Evolutionary conservation across 1,284 basidiomycete species (phyloP), one percentile per base, ranked within the genome.

Genomic region (Ustilago cynodontis): DNA sequence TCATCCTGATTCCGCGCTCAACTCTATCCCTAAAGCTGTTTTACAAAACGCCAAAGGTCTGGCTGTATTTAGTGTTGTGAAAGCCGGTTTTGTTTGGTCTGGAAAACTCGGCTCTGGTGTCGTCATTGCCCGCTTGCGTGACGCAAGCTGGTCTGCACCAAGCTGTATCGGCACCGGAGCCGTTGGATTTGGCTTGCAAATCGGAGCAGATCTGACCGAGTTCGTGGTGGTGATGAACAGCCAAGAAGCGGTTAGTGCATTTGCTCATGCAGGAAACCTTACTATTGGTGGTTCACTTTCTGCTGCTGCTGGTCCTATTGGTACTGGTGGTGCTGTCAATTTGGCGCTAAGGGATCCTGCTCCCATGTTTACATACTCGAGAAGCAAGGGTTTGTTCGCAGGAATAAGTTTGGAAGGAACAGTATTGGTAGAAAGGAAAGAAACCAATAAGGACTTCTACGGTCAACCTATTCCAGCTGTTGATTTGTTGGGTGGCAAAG

Each of bases 71-170:
- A 94, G 94, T 79, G 94, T 98, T 28, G 88, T 98, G 86, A 89
- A 89, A 81, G 86, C 56, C 13, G 95, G 95, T 1, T 98, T 98
- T 88, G 91, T 98, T 64, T 97, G 98, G 89, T 95, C 93, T 10
- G 96, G 94, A 58, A 96, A 95, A 87, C 94, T 94, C 1, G 96
- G 96, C 39, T 94, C 93, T 0, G 96, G 96, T 10, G 87, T 99
- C 66, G 95, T 99, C 85, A 93, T 98, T 81, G 94, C 96, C 11
- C 91, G 97, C 18, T 90, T 98, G 39, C 93, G 93, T 4, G 95
- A 98, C 84, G 97, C 96, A 71, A 95, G 93, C 22, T 98, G 96
- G 96, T 95, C 93, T 53, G 95, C 95, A 1, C 96, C 96, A 0
- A 94, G 93, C 49, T 98, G 95, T 87, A 97, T 99, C 85, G 95